Evolutionary conservation across 2,329 filamentous ascomycete genomes (phyloP), one percentile per base, ranked within the genome.

Genomic region (Xylariaceae sp.): DNA sequence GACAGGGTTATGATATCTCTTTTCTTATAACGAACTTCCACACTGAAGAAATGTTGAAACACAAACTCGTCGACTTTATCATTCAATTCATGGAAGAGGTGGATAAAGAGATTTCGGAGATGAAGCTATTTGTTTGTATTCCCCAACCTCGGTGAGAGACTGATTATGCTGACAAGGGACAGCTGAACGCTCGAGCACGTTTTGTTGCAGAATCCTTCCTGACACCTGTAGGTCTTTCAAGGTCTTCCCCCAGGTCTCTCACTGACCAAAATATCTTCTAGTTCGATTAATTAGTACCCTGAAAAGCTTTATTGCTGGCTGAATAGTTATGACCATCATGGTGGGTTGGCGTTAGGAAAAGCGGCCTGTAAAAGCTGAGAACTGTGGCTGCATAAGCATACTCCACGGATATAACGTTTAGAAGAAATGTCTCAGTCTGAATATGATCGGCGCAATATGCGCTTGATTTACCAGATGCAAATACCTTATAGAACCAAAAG

Each of bases 21-120:
- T 99, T 99, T 80, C 74, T 99, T 69, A 96, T 99, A 70, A 99
- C 94, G 40, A 99, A 99, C 77, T 95, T 94, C 80, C 94, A 99
- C 69, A 97, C 94, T 4, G 94, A 97, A 74, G 90, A 95, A 72
- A 96, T 99, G 92, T 75, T 97, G 71, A 97, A 97, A 81, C 93
- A 99, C 73, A 97, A 99, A 80, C 81, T 99, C 64, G 95, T 99
- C 27, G 94, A 99, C 73, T 99, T 99, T 69, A 96, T 99, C 64
- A 97, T 99, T 62, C 88, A 97, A 70, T 99, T 99, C 70, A 97
- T 99, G 93, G 93, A 99, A 75, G 94, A 99, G 73, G 95, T 99
- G 4, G 95, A 99, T 75, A 99, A 99, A 81, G 94, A 99, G 75
- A 99, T 99, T 56, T 97, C 94, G 3, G 95, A 99, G 77, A 97